These are phyloP conservation scores for Fusarium cicatricum DNA, from an alignment of 2,329 filamentous ascomycete species.

Conservation along the genomic window DNA sequence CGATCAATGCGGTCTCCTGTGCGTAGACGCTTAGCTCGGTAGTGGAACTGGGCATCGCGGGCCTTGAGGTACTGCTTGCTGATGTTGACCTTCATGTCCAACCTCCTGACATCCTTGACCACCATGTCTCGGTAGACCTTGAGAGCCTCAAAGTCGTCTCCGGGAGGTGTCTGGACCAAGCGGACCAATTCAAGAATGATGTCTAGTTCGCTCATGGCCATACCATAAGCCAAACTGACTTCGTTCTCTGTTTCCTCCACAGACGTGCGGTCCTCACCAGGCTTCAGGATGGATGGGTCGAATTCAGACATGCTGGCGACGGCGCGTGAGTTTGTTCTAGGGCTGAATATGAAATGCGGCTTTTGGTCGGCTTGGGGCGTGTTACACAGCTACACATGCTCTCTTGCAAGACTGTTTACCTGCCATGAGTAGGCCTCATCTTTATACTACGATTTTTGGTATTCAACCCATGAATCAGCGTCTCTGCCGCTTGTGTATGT, in stretches of 20 bases:
- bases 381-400: slow-evolving; percentile 11
- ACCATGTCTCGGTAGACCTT: slow-evolving; percentile 12
- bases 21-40: slow-evolving; percentile 27
- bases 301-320: slow-evolving; percentile 15
- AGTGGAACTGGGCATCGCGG: slow-evolving; percentile 31
- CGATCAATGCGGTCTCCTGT: slow-evolving; percentile 27
- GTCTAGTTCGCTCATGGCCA: slow-evolving; percentile 27
- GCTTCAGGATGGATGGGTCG: slow-evolving; percentile 23
- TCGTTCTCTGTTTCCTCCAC: slow-evolving; percentile 22
- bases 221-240: slow-evolving; percentile 28
- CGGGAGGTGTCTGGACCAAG: slow-evolving; percentile 3
- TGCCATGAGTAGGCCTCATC: neutral
- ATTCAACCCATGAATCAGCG: neutral
- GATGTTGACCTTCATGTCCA: slow-evolving; percentile 18
- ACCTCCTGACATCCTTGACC: slow-evolving; percentile 10
- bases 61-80: slow-evolving; percentile 26
- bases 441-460: neutral
- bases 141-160: slow-evolving; percentile 14
- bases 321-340: neutral
- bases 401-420: neutral
- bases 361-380: neutral
- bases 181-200: slow-evolving; percentile 22
- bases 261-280: slow-evolving; percentile 19
- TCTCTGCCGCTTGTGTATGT: neutral
- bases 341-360: neutral